These are phyloP conservation scores for Gillenia trifoliata DNA, from an alignment of 306 rosid genomes.

Conservation along the genomic window DNA sequence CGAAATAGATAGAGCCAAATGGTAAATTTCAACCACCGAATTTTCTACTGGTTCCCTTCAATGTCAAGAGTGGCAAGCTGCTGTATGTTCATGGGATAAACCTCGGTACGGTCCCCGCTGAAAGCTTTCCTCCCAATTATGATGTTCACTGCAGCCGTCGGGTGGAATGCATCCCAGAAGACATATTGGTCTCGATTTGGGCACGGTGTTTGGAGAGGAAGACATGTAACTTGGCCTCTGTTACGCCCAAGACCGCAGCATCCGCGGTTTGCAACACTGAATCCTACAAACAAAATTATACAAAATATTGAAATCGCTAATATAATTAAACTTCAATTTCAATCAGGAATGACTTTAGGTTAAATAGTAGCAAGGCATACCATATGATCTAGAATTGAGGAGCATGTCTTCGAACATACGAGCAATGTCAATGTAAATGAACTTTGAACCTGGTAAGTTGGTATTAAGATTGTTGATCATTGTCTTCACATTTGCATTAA, in stretches of 20 bases:
- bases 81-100: constrained; percentile 57
- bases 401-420: constrained; percentile 59
- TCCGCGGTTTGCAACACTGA: constrained; percentile 51
- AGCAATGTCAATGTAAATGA: constrained; percentile 47
- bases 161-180: constrained; percentile 97
- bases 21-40: neutral
- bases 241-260: constrained; percentile 93
- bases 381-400: constrained; percentile 51
- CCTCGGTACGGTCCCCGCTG: constrained; percentile 39
- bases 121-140: constrained; percentile 65
- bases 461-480: constrained; percentile 50
- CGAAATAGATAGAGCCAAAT: neutral
- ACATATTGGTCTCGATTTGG: constrained; percentile 55
- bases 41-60: neutral
- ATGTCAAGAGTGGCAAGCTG: constrained; percentile 65
- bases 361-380: constrained; percentile 26
- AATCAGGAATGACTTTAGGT: neutral
- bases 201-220: constrained; percentile 79
- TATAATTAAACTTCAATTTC: neutral
- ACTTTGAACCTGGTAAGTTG: constrained; percentile 66
- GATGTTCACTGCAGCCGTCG: constrained; percentile 75
- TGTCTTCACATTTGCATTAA: constrained; percentile 64
- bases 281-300: constrained; percentile 33
- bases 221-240: constrained; percentile 86
- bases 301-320: neutral